phyloP scores from a whole-genome alignment of 768 basidiomycete genomes.

The Terana coerulea region DNA sequence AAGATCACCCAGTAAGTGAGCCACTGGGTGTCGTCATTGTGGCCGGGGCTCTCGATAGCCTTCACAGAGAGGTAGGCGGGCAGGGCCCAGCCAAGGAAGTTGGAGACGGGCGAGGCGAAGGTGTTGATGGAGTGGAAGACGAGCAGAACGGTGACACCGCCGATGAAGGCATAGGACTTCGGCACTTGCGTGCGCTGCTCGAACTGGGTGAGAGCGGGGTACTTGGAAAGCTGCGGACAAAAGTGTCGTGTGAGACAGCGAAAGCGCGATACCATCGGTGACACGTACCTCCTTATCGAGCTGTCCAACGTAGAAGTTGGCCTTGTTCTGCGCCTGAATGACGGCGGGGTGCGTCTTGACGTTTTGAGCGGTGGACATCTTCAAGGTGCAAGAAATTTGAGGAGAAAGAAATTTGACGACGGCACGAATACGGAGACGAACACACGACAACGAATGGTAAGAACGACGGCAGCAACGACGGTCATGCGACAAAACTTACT shows the following conservation, averaged over 20 bases:
- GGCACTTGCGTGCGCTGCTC: slow-evolving; percentile 92
- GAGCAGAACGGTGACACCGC: slow-evolving; percentile 59
- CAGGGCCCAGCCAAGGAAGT: slow-evolving; percentile 90
- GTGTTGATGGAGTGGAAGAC: slow-evolving; percentile 85
- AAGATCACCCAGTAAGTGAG: slow-evolving; percentile 97
- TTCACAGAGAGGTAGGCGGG: slow-evolving; percentile 95
- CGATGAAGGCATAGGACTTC: slow-evolving; percentile 86
- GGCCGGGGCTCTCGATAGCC: slow-evolving; percentile 84
- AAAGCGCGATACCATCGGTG: neutral
- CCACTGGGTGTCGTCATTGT: slow-evolving; percentile 91
- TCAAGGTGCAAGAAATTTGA: slow-evolving; percentile 8
- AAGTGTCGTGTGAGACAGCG: slow-evolving; percentile 18
- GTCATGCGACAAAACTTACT: slow-evolving; percentile 2
- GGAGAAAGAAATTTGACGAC: neutral
- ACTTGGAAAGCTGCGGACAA: slow-evolving; percentile 76
- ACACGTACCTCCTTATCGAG: slow-evolving; percentile 92
- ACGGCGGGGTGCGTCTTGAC: slow-evolving; percentile 86
- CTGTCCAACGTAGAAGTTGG: slow-evolving; percentile 75
- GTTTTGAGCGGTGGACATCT: slow-evolving; percentile 81
- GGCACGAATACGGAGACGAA: neutral
- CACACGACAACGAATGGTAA: neutral
- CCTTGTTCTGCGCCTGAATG: slow-evolving; percentile 81
- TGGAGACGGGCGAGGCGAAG: slow-evolving; percentile 88
- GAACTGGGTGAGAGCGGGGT: slow-evolving; percentile 76
- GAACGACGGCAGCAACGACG: neutral